Conservation (phyloP, 345 rosid genomes). For the Brassica rapa region DNA sequence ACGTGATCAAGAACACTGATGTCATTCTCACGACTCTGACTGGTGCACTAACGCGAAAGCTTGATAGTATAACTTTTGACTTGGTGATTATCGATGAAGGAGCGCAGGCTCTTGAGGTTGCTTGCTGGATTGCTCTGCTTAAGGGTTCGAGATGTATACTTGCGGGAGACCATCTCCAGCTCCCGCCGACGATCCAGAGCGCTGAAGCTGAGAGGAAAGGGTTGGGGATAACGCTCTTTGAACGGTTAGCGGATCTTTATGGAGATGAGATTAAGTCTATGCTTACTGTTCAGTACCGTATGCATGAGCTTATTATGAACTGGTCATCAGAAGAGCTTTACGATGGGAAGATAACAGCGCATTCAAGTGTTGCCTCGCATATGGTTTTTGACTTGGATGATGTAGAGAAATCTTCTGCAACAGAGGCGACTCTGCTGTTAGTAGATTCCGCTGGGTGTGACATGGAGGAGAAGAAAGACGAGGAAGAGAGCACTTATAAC, state of each 20-base stretch:
- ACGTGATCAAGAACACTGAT: constrained; percentile 81
- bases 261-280: constrained; percentile 80
- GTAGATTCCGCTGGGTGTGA: constrained; percentile 94
- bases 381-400: constrained; percentile 80
- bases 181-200: constrained; percentile 94
- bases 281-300: constrained; percentile 97
- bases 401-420: constrained; percentile 62
- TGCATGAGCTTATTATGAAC: constrained; percentile 96
- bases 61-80: constrained; percentile 72
- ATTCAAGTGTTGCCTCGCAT: constrained; percentile 84
- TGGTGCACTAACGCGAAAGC: constrained; percentile 77
- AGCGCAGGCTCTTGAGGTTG: constrained; percentile 97
- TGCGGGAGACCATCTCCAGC: constrained; percentile 96
- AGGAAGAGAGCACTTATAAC: constrained; percentile 91
- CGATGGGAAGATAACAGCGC: constrained; percentile 71
- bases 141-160: constrained; percentile 95
- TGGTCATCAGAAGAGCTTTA: constrained; percentile 97
- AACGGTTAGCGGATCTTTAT: constrained; percentile 77
- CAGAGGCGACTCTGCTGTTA: constrained; percentile 83
- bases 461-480: constrained; percentile 99
- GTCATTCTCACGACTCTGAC: constrained; percentile 87
- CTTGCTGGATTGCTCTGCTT: constrained; percentile 90
- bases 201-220: constrained; percentile 96
- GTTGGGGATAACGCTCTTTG: constrained; percentile 90
- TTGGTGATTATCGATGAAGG: constrained; percentile 98